Evolutionary conservation across 148 eudicot species (phyloP).

Genomic region (Euryodendron excelsum): DNA sequence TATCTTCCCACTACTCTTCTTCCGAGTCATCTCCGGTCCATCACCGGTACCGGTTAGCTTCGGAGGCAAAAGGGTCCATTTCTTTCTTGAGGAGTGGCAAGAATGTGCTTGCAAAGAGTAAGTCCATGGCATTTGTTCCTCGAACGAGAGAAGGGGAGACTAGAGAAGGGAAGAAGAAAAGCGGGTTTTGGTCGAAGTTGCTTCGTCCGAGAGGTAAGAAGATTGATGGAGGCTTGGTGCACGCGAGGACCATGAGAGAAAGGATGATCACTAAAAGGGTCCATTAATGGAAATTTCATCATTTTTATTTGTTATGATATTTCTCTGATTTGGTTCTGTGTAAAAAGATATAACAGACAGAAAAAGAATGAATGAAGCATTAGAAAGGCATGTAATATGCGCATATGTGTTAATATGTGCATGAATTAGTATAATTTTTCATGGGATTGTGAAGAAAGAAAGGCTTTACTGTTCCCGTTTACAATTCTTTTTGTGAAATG

Average conservation of each 20-base stretch:
- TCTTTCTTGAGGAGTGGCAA: constrained; percentile 14
- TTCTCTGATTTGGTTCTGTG: background rate
- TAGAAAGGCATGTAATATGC: background rate
- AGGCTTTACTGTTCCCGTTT: background rate
- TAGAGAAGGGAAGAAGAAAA: constrained; percentile 19
- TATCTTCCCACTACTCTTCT: constrained; percentile 28
- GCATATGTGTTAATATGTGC: too few species aligned
- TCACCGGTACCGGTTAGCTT: constrained; percentile 18
- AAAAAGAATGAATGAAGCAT: background rate
- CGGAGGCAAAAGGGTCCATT: constrained; percentile 21
- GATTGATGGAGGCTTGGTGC: constrained; percentile 21
- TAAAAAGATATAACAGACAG: background rate
- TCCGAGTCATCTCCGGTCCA: constrained; percentile 33
- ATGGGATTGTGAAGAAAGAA: background rate
- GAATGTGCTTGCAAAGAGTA: constrained; percentile 42
- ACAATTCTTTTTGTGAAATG: background rate
- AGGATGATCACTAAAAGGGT: constrained; percentile 14
- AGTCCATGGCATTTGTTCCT: constrained; percentile 37
- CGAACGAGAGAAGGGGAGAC: background rate
- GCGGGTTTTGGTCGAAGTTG: constrained; percentile 58
- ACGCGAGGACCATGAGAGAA: constrained; percentile 26
- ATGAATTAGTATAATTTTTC: too few species aligned
- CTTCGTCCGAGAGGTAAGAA: constrained; percentile 36
- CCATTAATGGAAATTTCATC: background rate
- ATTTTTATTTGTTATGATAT: background rate